Base-by-base conservation (phyloP, 139 green algal species). In the Chlamydomonas applanata region DNA sequence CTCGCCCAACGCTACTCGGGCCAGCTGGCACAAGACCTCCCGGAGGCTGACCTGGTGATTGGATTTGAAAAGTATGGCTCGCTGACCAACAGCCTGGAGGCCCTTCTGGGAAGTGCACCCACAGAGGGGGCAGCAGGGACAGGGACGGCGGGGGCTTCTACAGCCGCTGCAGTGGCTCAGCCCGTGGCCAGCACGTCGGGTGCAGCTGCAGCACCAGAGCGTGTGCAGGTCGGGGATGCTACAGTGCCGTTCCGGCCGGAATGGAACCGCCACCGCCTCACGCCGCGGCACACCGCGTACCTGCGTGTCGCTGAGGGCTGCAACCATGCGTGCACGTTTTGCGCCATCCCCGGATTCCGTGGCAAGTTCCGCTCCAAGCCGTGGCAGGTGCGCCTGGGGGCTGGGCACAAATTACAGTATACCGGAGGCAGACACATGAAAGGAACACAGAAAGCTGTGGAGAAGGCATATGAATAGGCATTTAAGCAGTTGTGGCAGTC, bases 321-420 rank as follows among this genome's bases (percentile, higher is more conserved):
- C 87, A 89, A 92, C 84, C 93, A 97, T 75, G 86, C 86, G 7
- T 98, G 93, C 89, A 95, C 87, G 52, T 98, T 98, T 81, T 98
- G 93, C 69, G 88, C 90, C 20, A 98, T 98, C 64, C 93, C 93
- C 2, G 83, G 85, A 30, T 97, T 83, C 78, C 40, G 93, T 35
- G 93, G 93, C 66, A 94, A 94, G 79, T 97, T 97, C 84, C 77
- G 91, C n/a, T 90, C 76, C 72, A 97, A 97, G 80, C 83, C 88
- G 1, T 95, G 83, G 81, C 40, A 49, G n/a, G n/a, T n/a, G n/a
- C n/a, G n/a, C n/a, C n/a, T n/a, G n/a, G n/a, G n/a, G n/a, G n/a
- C n/a, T n/a, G n/a, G n/a, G n/a, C n/a, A n/a, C n/a, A n/a, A n/a
- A n/a, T n/a, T n/a, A n/a, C n/a, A n/a, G n/a, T n/a, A n/a, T n/a